A percentile compares a stretch with the other conserved stretches of the same genome.
These are phyloP conservation scores for Cordyceps cateniannulata DNA, from an alignment of 2,329 filamentous ascomycete genomes.

Conservation along the genomic window DNA sequence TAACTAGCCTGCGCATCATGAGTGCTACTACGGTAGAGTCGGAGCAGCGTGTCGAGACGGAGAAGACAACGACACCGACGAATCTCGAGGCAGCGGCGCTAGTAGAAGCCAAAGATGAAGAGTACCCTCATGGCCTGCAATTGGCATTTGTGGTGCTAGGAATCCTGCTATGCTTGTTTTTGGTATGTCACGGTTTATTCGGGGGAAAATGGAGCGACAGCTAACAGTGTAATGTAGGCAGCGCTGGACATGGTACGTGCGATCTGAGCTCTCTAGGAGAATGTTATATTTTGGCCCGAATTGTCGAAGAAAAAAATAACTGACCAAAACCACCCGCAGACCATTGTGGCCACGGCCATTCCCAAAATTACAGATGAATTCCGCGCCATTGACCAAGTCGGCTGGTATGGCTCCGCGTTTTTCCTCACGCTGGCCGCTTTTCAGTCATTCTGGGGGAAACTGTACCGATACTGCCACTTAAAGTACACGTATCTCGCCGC, in stretches of 20 bases:
- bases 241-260: neutral
- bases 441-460: slow-evolving; percentile 21
- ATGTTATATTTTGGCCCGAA: neutral
- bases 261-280: too few species aligned
- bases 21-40: neutral
- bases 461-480: slow-evolving; percentile 32
- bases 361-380: slow-evolving; percentile 35
- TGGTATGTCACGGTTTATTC: neutral
- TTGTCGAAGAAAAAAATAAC: neutral
- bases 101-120: neutral
- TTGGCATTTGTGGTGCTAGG: neutral
- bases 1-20: neutral
- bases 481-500: slow-evolving; percentile 29
- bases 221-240: neutral
- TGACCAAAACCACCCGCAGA: slow-evolving; percentile 19
- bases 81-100: neutral
- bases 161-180: neutral
- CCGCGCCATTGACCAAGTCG: slow-evolving; percentile 33
- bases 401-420: slow-evolving; percentile 43
- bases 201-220: neutral
- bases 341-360: slow-evolving; percentile 37
- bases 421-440: slow-evolving; percentile 25
- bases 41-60: neutral
- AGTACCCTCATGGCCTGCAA: neutral
- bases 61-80: neutral